Percentiles rank a stretch among this genome's conserved stretches.
Evolutionary conservation across 306 rosid genomes (phyloP).

Genomic region (Chamaecrista fasciculata): DNA sequence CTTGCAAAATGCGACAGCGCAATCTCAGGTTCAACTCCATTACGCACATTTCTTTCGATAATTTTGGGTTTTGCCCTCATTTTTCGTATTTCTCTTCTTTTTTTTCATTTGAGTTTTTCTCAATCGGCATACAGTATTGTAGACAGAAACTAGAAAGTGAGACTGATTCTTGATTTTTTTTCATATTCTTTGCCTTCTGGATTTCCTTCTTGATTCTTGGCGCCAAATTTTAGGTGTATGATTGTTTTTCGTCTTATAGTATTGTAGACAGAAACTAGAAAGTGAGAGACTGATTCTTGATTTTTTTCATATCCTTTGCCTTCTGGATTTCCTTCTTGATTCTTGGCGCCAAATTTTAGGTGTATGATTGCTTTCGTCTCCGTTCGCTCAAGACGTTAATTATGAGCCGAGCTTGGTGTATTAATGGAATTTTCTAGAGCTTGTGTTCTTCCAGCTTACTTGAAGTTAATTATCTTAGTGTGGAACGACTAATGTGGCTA

Average conservation of each 20-base stretch:
- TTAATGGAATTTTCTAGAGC: not conserved
- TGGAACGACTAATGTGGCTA: no score
- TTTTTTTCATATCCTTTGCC: not conserved
- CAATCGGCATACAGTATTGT: no score
- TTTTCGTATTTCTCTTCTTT: not conserved
- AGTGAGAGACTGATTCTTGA: no score
- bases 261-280: no score
- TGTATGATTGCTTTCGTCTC: not conserved
- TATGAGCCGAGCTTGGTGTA: not conserved
- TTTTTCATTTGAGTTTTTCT: no score
- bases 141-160: no score
- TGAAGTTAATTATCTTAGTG: no score
- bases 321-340: not conserved
- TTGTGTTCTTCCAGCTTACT: no score
- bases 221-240: not conserved
- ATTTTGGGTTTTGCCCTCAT: not conserved
- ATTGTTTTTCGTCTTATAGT: not conserved
- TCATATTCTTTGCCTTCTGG: not conserved
- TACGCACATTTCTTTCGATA: not conserved
- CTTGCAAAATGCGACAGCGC: constrained; percentile 60
- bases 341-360: not conserved
- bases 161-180: no score
- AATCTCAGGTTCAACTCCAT: constrained; percentile 41
- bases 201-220: not conserved
- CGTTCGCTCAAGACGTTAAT: not conserved